A percentile compares a stretch with the other conserved stretches of the same genome.
These are phyloP conservation scores for Fragilaria radians DNA, from an alignment of 108 stramenopile genomes.

Conservation along the genomic window DNA sequence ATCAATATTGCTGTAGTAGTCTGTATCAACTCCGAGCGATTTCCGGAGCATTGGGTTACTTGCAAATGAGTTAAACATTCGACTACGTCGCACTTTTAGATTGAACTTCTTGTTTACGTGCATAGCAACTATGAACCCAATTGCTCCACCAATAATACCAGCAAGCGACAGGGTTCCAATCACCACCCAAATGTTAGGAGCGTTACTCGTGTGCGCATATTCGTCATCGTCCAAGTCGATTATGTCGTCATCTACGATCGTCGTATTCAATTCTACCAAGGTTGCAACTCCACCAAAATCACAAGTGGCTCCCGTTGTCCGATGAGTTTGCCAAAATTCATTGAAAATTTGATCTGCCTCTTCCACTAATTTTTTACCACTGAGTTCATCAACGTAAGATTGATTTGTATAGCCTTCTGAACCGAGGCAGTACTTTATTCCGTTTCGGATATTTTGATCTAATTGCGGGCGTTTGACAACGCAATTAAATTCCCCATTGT, in stretches of 20 bases:
- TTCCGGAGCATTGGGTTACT: neutral
- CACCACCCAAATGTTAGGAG: constrained; percentile 18
- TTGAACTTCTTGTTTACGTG: constrained; percentile 50
- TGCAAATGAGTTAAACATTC: constrained; percentile 11
- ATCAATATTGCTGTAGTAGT: neutral
- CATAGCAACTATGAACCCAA: constrained; percentile 71
- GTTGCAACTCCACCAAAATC: constrained; percentile 82
- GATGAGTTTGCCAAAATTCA: constrained; percentile 48
- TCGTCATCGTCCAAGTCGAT: constrained; percentile 50
- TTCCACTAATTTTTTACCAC: constrained; percentile 42
- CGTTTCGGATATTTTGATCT: constrained; percentile 34
- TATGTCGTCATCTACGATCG: constrained; percentile 39
- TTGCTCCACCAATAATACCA: constrained; percentile 24
- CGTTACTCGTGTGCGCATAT: constrained; percentile 18
- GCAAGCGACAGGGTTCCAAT: constrained; percentile 19
- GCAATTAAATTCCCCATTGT: constrained; percentile 46
- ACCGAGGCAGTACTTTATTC: constrained; percentile 37
- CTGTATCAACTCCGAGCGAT: neutral
- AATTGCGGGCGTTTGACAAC: constrained; percentile 41
- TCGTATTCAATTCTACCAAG: constrained; percentile 40
- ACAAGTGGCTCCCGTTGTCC: constrained; percentile 59
- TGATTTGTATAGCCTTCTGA: constrained; percentile 3
- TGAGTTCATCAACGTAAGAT: constrained; percentile 26
- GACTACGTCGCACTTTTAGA: constrained; percentile 19
- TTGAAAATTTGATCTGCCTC: constrained; percentile 41